Conservation (phyloP, 2,329 filamentous ascomycete species). For the Aspergillus niger region DNA sequence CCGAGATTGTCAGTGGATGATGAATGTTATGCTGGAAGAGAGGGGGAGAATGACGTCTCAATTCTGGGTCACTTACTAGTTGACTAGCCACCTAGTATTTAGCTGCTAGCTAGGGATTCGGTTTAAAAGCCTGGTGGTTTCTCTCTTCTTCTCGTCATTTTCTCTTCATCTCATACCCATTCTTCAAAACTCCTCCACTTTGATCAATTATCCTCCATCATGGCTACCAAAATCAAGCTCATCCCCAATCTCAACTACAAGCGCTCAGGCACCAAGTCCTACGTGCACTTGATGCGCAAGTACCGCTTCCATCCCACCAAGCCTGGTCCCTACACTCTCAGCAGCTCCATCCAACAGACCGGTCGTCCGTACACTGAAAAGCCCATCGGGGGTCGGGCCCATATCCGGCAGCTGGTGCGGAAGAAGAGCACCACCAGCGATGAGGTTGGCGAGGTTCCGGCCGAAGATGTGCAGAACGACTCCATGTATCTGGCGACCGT, state of each 20-base stretch:
- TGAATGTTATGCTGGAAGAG: background rate
- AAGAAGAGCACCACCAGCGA: conserved; percentile 41
- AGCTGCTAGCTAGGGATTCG: too few relatives aligned
- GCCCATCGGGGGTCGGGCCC: conserved; percentile 53
- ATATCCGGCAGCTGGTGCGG: conserved; percentile 53
- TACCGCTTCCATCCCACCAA: conserved; percentile 65
- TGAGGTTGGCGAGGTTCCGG: conserved; percentile 54
- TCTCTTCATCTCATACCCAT: background rate
- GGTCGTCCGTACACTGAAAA: conserved; percentile 51
- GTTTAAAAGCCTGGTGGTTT: background rate
- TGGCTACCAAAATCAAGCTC: conserved; percentile 51
- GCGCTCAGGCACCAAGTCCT: conserved; percentile 63
- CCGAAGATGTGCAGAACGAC: conserved; percentile 69
- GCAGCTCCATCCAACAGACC: conserved; percentile 52
- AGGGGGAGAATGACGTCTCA: background rate
- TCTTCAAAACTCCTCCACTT: background rate
- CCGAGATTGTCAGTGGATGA: background rate
- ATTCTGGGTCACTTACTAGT: too few relatives aligned
- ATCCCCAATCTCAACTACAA: conserved; percentile 63
- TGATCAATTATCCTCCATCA: conserved; percentile 18
- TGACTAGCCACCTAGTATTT: too few relatives aligned
- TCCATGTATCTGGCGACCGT: conserved; percentile 66
- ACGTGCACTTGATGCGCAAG: conserved; percentile 62
- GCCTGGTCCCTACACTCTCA: conserved; percentile 62
- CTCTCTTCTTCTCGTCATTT: background rate